Conservation (phyloP, 2,329 filamentous ascomycete genomes). For the Trichoderma koningii region DNA sequence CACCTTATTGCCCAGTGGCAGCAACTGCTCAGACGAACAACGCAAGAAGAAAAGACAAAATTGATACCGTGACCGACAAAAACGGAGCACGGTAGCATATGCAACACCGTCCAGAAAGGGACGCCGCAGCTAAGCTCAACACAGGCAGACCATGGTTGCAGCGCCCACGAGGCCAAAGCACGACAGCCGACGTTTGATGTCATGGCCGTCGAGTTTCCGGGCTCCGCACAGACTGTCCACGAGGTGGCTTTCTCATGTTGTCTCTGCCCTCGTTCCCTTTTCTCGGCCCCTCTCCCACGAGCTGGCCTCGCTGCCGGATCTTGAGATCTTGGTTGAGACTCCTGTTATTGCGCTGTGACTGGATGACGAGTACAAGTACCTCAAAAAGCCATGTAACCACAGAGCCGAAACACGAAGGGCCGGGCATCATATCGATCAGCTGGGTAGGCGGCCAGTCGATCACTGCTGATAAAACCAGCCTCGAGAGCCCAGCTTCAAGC, state of each 20-base stretch:
- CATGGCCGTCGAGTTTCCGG: not conserved
- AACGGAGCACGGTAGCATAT: conserved; percentile 5
- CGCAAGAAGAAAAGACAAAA: not conserved
- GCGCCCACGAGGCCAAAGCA: conserved; percentile 14
- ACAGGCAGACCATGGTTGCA: not conserved
- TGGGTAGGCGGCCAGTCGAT: no score
- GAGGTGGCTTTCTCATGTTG: not conserved
- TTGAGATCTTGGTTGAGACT: no score
- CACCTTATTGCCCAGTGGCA: not conserved
- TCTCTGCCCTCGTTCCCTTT: not conserved
- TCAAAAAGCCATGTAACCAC: no score
- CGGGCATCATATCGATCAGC: no score
- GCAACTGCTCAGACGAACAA: not conserved
- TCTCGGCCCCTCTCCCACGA: no score
- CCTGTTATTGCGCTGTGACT: no score
- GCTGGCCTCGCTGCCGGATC: no score
- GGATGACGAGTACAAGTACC: no score
- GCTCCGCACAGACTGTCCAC: not conserved
- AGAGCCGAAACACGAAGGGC: no score
- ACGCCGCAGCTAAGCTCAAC: not conserved
- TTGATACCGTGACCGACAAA: conserved; percentile 15
- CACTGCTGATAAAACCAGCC: no score
- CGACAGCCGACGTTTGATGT: conserved; percentile 11
- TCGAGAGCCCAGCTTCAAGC: no score
- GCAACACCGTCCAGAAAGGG: conserved; percentile 1